Conservation (phyloP, 495 filamentous ascomycete species). For the Hypomontagnella submonticulosa region DNA sequence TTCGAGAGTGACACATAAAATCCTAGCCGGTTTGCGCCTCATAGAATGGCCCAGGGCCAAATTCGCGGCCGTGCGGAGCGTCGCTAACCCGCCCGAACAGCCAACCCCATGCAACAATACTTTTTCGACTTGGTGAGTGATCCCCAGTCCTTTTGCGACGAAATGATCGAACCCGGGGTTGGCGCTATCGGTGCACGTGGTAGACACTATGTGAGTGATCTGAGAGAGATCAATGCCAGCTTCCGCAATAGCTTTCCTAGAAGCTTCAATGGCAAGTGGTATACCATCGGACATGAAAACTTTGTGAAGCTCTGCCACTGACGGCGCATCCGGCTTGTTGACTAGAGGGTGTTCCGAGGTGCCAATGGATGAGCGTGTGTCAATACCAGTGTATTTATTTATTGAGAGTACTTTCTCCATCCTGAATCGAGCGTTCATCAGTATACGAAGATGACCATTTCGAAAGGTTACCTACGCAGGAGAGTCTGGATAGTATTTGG, state of each 20-base stretch:
- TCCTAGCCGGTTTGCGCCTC: constrained; percentile 62
- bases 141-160: constrained; percentile 65
- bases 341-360: constrained; percentile 65
- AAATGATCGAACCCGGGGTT: constrained; percentile 75
- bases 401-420: constrained; percentile 69
- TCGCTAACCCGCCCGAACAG: constrained; percentile 70
- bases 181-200: constrained; percentile 74
- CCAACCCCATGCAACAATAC: constrained; percentile 71
- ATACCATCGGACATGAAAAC: constrained; percentile 68
- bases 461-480: constrained; percentile 55
- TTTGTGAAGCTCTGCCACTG: constrained; percentile 64
- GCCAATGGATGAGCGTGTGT: constrained; percentile 68
- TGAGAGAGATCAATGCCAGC: constrained; percentile 58
- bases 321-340: constrained; percentile 64
- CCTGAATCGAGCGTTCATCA: constrained; percentile 43
- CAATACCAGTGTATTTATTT: constrained; percentile 72
- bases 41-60: constrained; percentile 67
- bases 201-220: constrained; percentile 73
- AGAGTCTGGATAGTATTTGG: constrained; percentile 61
- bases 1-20: constrained; percentile 71
- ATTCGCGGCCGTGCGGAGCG: constrained; percentile 69
- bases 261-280: constrained; percentile 65
- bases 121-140: constrained; percentile 63
- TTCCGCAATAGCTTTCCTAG: constrained; percentile 68
- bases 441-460: not conserved